These are phyloP conservation scores for Cairneyella variabilis DNA, from an alignment of 495 filamentous ascomycete species.

Conservation along the genomic window DNA sequence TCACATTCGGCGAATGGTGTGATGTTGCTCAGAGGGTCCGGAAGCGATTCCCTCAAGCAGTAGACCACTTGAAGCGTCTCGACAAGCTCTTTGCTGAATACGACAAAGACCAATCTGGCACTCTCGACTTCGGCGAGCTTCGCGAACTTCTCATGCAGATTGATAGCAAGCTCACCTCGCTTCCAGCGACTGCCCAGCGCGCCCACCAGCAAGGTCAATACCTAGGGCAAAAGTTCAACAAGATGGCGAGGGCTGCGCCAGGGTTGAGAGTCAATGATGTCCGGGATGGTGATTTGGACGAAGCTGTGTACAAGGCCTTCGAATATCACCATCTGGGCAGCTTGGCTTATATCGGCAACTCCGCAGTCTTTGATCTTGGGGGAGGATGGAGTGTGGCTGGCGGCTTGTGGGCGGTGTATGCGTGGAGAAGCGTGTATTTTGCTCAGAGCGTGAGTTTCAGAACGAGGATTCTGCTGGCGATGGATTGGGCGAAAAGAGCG, in stretches of 20 bases:
- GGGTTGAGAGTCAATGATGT: constrained; percentile 78
- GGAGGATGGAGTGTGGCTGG: constrained; percentile 73
- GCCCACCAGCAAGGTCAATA: constrained; percentile 97
- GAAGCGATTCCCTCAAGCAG: constrained; percentile 89
- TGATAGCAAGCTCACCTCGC: constrained; percentile 80
- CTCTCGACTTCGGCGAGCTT: constrained; percentile 89
- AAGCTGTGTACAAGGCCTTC: constrained; percentile 92
- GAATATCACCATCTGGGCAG: constrained; percentile 90
- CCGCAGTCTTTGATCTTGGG: constrained; percentile 85
- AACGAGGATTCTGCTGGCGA: constrained; percentile 84
- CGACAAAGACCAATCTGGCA: constrained; percentile 88
- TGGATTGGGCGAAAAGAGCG: constrained; percentile 97
- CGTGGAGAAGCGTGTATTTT: constrained; percentile 97
- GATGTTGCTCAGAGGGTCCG: constrained; percentile 76
- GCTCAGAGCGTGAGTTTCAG: constrained; percentile 94
- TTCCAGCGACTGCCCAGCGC: constrained; percentile 91
- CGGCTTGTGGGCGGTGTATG: constrained; percentile 89
- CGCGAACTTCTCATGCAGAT: constrained; percentile 85
- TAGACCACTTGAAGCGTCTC: constrained; percentile 80
- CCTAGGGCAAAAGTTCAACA: constrained; percentile 90
- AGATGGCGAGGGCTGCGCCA: constrained; percentile 74
- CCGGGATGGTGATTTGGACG: constrained; percentile 84
- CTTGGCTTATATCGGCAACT: constrained; percentile 94
- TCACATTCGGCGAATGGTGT: constrained; percentile 87
- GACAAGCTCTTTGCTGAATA: constrained; percentile 88